Base-by-base conservation (phyloP, 2,329 filamentous ascomycete species). In the Colletotrichum incanum region DNA sequence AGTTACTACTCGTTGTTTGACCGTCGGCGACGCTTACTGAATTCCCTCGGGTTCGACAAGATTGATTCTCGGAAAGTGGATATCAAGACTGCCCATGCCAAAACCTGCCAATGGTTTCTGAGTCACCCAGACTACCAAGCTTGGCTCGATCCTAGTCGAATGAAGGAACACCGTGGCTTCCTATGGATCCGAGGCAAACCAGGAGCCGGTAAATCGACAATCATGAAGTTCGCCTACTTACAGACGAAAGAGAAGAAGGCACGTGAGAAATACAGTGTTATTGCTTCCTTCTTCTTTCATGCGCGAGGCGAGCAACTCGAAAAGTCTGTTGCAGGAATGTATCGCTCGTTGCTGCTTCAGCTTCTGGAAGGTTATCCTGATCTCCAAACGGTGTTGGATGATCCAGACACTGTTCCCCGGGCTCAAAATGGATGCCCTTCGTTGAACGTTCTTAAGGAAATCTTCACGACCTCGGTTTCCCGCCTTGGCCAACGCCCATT, bases 31-130 rank as follows among this genome's bases (percentile, higher is more conserved):
- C 23, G 1, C 0, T 23, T 77, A 20, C 11, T 76, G 1, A 47
- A 75, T 18, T 60, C 70, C 3, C 62, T 78, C 0, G 11, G 60
- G 1, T 77, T 77, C 26, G n/a, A 50, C 0, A 62, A 74, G 4
- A 72, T 75, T 0, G 73, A 76, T 9, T 34, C 69, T 23, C 74
- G 74, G 0, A 52, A 72, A 37, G 28, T n/a, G 0, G 65, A 45
- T n/a, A 75, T 77, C 16, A 39, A 58, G 2, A 26, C 5, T 12
- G 74, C 69, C 1, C 71, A 76, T 18, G 1, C 11, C 2, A 74
- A 74, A 34, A 78, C 76, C 0, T 78, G 76, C 49, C 34, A 26
- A 0, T 78, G 76, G 76, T 43, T 78, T 8, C 28, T 76, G 12
- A 55, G 31, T 0, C 63, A 73, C 18, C 3, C 31, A 4, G 37